Conservation (phyloP, 2,329 filamentous ascomycete genomes). For the Magnaporthiopsis poae region DNA sequence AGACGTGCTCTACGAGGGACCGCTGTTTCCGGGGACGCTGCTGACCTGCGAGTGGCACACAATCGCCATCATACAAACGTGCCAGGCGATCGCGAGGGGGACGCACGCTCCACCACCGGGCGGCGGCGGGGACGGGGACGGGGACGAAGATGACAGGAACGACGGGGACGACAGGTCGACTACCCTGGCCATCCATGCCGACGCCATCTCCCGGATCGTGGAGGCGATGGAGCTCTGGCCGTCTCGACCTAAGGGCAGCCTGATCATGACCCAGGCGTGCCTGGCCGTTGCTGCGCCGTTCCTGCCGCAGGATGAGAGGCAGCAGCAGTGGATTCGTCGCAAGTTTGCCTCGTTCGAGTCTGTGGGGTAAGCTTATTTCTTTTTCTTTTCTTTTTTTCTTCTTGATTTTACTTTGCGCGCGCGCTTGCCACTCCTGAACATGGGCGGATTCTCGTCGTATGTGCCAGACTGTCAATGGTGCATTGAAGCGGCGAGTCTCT, state of each 20-base stretch:
- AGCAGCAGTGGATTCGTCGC: slow-evolving; percentile 68
- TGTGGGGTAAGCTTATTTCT: slow-evolving; percentile 13
- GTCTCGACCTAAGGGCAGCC: slow-evolving; percentile 55
- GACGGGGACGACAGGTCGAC: slow-evolving; percentile 13
- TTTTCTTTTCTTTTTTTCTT: background rate
- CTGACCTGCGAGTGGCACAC: slow-evolving; percentile 68
- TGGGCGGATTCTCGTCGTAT: background rate
- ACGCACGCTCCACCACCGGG: slow-evolving; percentile 30
- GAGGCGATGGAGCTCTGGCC: slow-evolving; percentile 69
- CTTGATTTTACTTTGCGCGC: background rate
- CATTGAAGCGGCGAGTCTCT: background rate
- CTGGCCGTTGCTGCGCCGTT: slow-evolving; percentile 70
- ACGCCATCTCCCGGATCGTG: slow-evolving; percentile 65
- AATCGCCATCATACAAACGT: slow-evolving; percentile 69
- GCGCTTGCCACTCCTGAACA: background rate
- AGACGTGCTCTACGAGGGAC: slow-evolving; percentile 58
- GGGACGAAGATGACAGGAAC: background rate
- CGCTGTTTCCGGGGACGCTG: slow-evolving; percentile 65
- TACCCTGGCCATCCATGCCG: slow-evolving; percentile 53
- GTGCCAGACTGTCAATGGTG: no score
- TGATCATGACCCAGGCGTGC: slow-evolving; percentile 65
- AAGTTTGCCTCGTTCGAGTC: slow-evolving; percentile 69
- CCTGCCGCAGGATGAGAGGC: slow-evolving; percentile 61
- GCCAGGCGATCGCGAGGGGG: slow-evolving; percentile 52
- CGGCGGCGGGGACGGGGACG: slow-evolving; percentile 20